A percentile compares a stretch with the other conserved stretches of the same genome.
phyloP scores from a whole-genome alignment of 192 early-diverging fungal species.

The Polychytrium aggregatum region DNA sequence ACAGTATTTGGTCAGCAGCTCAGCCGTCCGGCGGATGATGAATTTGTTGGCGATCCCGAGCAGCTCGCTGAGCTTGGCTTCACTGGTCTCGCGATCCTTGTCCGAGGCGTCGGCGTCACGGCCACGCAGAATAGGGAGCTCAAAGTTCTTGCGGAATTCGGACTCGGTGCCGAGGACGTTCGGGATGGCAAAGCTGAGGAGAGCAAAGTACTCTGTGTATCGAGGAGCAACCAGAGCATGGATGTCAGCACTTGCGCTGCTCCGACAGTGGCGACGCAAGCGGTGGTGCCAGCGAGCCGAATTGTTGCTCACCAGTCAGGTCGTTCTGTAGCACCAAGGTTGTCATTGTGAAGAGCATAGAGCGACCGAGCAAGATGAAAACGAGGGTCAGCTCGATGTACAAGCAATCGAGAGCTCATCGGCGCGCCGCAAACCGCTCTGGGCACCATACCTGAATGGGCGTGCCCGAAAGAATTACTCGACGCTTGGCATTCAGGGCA shows the following conservation, averaged over 20 bases:
- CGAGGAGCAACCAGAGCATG: too few relatives aligned
- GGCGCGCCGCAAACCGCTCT: too few relatives aligned
- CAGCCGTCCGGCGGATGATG: constrained; percentile 94
- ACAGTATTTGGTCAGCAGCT: constrained; percentile 93
- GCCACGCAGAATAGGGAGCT: constrained; percentile 87
- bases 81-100: constrained; percentile 61
- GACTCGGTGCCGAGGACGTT: constrained; percentile 72
- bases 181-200: constrained; percentile 93
- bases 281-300: too few relatives aligned
- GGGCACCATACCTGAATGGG: constrained; percentile 64
- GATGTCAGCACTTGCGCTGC: too few relatives aligned
- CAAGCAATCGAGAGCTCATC: too few relatives aligned
- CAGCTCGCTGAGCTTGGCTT: constrained; percentile 77
- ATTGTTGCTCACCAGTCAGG: constrained; percentile 21
- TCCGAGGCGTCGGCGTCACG: constrained; percentile 83
- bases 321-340: constrained; percentile 36
- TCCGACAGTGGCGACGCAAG: too few relatives aligned
- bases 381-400: too few relatives aligned
- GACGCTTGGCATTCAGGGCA: constrained; percentile 72
- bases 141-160: constrained; percentile 89
- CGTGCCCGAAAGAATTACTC: constrained; percentile 94
- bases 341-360: too few relatives aligned
- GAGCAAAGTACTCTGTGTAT: constrained; percentile 89
- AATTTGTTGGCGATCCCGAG: constrained; percentile 82
- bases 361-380: too few relatives aligned